Evolutionary conservation across 768 basidiomycete species (phyloP), one percentile per base, ranked within the genome.

Genomic region (Multifurca ochricompacta): DNA sequence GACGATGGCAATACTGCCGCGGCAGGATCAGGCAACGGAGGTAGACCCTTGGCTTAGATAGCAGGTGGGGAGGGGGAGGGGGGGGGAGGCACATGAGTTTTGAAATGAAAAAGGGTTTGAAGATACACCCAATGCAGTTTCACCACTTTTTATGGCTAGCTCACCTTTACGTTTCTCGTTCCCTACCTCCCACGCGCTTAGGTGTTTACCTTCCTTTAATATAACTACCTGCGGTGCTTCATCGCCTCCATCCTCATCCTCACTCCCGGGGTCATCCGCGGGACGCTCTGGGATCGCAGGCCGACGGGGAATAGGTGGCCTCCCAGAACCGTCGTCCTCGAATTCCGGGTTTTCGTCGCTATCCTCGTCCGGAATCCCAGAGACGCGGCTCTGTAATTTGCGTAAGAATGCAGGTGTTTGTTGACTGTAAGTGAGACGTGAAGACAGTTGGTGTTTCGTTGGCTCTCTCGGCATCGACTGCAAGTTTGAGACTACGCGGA

Each of bases 191-290:
- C 77, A 71, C 58, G 77, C 83, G 2, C 80, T 81, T 39, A 96
- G 74, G 72, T 96, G 93, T 66, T 90, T 94, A 25, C 93, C 92
- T 60, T 85, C 80, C 64, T 80, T 90, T 60, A 96, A 66, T 8
- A 95, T 92, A 3, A 96, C 90, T 7, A 96, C 81, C 65, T 90
- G 88, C 3, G 92, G 92, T 60, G 78, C 83, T 68, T 94, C 92
- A 62, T 92, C 91, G 9, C 43, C 62, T n/a, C 60, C 60, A 27
- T 69, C 68, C 44, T 90, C 87, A 48, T 83, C 82, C 11, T 78
- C 86, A 60, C 85, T 87, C 46, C 86, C 85, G 7, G 79, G 82
- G 52, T 87, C 80, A 43, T 80, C 77, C 11, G 73, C 77, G 0
- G 84, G 85, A 31, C 85, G 75, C 63, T 81, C 72, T 9, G 86